A percentile compares a stretch with the other conserved stretches of the same genome.
These are phyloP conservation scores for Aspergillus fumigatus DNA, from an alignment of 2,329 filamentous ascomycete species.

Conservation along the genomic window DNA sequence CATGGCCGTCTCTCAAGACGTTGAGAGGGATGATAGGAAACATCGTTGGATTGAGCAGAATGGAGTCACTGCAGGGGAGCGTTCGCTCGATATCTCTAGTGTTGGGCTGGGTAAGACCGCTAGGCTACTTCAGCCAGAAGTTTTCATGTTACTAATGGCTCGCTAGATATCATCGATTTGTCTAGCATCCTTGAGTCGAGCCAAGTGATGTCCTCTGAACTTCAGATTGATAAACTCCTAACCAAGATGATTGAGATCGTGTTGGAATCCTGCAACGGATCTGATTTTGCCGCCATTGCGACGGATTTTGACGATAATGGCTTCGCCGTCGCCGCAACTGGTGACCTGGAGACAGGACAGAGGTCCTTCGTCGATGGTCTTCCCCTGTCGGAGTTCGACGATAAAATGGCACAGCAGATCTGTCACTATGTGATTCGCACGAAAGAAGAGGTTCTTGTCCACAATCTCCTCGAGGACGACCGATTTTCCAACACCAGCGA, in stretches of 20 bases:
- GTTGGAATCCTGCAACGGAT: slow-evolving; percentile 57
- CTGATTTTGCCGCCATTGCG: slow-evolving; percentile 57
- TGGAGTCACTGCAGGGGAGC: slow-evolving; percentile 33
- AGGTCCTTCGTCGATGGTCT: slow-evolving; percentile 52
- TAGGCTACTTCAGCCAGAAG: background rate
- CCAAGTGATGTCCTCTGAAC: slow-evolving; percentile 61
- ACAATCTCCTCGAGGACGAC: slow-evolving; percentile 61
- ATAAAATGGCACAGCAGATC: slow-evolving; percentile 58
- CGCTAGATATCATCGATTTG: slow-evolving; percentile 59
- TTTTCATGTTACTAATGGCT: slow-evolving; percentile 20
- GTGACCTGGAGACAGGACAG: slow-evolving; percentile 52
- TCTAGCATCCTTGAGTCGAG: slow-evolving; percentile 61
- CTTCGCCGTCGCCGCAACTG: slow-evolving; percentile 59
- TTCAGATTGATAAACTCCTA: slow-evolving; percentile 59
- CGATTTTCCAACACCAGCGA: slow-evolving; percentile 59
- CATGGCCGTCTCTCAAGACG: slow-evolving; percentile 22
- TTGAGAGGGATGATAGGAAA: slow-evolving; percentile 38
- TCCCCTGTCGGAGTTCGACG: slow-evolving; percentile 53
- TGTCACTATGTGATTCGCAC: slow-evolving; percentile 60
- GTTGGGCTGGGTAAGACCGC: slow-evolving; percentile 33
- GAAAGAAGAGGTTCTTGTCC: slow-evolving; percentile 59
- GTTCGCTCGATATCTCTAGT: slow-evolving; percentile 39
- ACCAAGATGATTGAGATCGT: slow-evolving; percentile 63
- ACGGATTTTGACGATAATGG: slow-evolving; percentile 56
- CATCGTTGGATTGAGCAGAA: slow-evolving; percentile 42